phyloP scores from a whole-genome alignment of 345 rosid genomes.

The Pistacia integerrima region DNA sequence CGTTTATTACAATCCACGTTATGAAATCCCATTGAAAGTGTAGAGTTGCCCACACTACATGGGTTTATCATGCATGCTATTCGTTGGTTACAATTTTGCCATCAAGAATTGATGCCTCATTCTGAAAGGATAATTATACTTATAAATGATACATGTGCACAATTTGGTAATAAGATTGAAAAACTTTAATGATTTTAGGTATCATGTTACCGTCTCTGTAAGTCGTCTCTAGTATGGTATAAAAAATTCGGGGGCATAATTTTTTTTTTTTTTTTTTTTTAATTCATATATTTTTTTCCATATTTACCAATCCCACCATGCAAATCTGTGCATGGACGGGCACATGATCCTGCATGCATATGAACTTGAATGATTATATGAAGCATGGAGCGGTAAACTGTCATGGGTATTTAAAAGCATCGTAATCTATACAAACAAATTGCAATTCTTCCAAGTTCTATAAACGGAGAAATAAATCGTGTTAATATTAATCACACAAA shows the following conservation, averaged over 20 bases:
- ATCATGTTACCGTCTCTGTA: background rate
- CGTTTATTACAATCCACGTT: background rate
- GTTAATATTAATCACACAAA: background rate
- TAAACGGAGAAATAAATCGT: background rate
- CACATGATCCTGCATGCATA: too few species aligned
- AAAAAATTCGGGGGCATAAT: background rate
- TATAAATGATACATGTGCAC: background rate
- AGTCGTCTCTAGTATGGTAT: background rate
- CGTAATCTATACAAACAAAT: too few species aligned
- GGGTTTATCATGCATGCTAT: background rate
- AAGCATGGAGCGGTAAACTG: too few species aligned
- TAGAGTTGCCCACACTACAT: background rate
- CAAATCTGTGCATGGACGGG: too few species aligned
- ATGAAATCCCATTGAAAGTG: background rate
- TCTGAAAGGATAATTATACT: background rate
- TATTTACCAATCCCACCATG: too few species aligned
- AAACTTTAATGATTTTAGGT: background rate
- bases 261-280: too few species aligned
- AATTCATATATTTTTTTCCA: background rate
- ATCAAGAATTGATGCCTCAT: background rate
- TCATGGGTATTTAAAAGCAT: too few species aligned
- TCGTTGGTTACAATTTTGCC: background rate
- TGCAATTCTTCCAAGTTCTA: too few species aligned
- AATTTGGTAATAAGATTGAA: too few species aligned
- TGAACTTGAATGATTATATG: too few species aligned